These are phyloP conservation scores for Solanum corneliomulleri DNA, from an alignment of 257 asterid genomes.

Conservation along the genomic window DNA sequence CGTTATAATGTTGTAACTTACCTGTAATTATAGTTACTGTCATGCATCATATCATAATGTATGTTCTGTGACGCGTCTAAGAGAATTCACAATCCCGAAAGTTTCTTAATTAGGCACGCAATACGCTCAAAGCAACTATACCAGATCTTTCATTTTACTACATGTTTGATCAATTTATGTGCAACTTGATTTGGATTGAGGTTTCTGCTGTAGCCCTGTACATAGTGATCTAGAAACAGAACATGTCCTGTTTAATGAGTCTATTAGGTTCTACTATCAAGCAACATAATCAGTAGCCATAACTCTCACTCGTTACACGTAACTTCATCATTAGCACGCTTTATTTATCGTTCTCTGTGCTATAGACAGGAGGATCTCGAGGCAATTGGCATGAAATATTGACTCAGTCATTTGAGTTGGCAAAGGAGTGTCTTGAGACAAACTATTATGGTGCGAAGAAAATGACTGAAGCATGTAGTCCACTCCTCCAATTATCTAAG, in stretches of 20 bases:
- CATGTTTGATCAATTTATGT: neutral
- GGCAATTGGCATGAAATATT: constrained; percentile 5
- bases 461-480: constrained; percentile 23
- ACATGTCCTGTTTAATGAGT: neutral
- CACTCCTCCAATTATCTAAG: constrained; percentile 24
- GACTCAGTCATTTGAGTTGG: constrained; percentile 16
- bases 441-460: constrained; percentile 34
- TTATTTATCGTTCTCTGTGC: neutral
- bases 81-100: neutral
- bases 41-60: neutral
- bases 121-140: neutral
- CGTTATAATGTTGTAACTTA: neutral
- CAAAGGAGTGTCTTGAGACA: constrained; percentile 25
- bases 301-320: neutral
- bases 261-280: neutral
- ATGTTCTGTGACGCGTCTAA: neutral
- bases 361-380: constrained; percentile 11
- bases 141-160: neutral
- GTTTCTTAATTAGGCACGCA: neutral
- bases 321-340: neutral
- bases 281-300: neutral
- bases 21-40: neutral
- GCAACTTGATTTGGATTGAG: neutral
- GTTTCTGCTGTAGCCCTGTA: neutral
- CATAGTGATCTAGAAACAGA: neutral